Percentiles rank a stretch among this genome's conserved stretches.
Evolutionary conservation across 2,329 filamentous ascomycete genomes (phyloP).

Genomic region (Aureobasidium sp.): DNA sequence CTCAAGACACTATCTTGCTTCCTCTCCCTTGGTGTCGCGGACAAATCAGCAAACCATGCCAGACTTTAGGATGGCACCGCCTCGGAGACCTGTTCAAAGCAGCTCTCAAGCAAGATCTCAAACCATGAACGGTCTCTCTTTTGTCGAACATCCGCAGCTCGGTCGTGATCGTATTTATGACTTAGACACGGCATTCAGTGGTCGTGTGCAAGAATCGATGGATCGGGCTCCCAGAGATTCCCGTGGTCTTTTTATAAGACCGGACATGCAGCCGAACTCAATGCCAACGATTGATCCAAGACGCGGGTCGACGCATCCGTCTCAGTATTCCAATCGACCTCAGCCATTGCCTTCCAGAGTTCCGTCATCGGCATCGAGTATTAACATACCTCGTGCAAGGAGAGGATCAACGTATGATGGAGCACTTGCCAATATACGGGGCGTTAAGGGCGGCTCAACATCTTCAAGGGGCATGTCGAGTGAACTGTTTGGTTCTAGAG

Average conservation of each 20-base stretch:
- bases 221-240: constrained; percentile 15
- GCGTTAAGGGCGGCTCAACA: constrained; percentile 18
- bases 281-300: background rate
- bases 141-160: constrained; percentile 25
- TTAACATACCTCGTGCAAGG: background rate
- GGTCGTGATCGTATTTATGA: background rate
- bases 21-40: background rate
- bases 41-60: background rate
- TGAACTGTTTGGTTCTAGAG: background rate
- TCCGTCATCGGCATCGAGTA: constrained; percentile 10
- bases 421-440: constrained; percentile 19
- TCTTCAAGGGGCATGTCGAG: background rate
- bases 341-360: constrained; percentile 12
- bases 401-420: background rate
- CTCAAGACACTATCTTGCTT: background rate
- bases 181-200: background rate
- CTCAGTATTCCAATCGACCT: constrained; percentile 13
- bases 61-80: background rate
- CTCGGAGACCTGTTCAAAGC: background rate
- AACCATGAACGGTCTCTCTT: constrained; percentile 29
- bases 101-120: constrained; percentile 4
- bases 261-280: background rate
- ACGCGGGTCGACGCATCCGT: background rate
- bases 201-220: background rate
- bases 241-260: constrained; percentile 15